phyloP scores from a whole-genome alignment of 1,284 basidiomycete species.

The Amylostereum areolatum region DNA sequence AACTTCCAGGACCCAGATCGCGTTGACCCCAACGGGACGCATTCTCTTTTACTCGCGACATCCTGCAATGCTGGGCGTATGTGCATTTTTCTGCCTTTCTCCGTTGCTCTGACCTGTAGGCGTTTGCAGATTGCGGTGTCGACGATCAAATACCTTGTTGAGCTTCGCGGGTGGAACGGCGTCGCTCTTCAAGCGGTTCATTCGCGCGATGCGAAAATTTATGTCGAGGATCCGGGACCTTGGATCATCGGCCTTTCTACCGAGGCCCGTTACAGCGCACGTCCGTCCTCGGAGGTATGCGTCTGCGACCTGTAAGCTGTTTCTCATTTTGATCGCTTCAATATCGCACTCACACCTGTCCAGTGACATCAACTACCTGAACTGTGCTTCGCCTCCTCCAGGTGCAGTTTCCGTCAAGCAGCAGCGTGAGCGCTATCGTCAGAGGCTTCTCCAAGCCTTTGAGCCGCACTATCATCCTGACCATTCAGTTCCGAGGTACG shows the following conservation, averaged over 20 bases:
- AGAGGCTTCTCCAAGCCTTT: conserved; percentile 71
- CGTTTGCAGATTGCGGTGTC: conserved; percentile 67
- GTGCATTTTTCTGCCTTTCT: conserved; percentile 2
- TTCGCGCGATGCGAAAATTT: conserved; percentile 85
- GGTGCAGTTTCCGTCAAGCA: conserved; percentile 79
- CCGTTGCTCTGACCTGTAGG: not conserved
- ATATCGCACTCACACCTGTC: not conserved
- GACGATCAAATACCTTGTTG: conserved; percentile 89
- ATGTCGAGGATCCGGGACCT: conserved; percentile 82
- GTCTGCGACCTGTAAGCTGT: conserved; percentile 81
- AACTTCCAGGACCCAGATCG: conserved; percentile 48
- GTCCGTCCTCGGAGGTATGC: conserved; percentile 77
- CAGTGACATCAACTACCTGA: conserved; percentile 88
- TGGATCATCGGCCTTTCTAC: conserved; percentile 92
- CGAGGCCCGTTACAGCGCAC: conserved; percentile 76
- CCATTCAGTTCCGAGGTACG: conserved; percentile 70
- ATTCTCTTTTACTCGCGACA: conserved; percentile 88
- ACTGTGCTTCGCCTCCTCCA: conserved; percentile 73
- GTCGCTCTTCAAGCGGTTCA: conserved; percentile 83
- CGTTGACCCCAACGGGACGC: conserved; percentile 88
- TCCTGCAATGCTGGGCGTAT: conserved; percentile 83
- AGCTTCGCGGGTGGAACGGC: conserved; percentile 92
- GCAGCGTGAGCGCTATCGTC: conserved; percentile 80
- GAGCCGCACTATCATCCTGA: conserved; percentile 82
- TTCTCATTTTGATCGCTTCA: conserved; percentile 5